These are phyloP conservation scores for Candida xyloterini DNA, from an alignment of 805 yeast species.

Conservation along the genomic window DNA sequence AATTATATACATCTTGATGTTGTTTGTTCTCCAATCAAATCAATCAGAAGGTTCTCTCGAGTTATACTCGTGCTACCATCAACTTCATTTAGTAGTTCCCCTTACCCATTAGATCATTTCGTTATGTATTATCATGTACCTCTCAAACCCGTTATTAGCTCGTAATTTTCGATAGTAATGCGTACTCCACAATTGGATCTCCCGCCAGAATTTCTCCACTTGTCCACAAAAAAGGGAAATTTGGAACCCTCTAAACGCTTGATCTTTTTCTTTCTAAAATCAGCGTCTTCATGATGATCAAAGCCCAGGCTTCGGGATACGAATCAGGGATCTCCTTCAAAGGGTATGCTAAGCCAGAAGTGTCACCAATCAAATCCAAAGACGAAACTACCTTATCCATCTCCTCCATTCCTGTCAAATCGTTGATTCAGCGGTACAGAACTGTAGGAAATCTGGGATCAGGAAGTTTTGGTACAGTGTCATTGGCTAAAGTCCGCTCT, in stretches of 20 bases:
- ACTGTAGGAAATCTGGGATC: slow-evolving; percentile 56
- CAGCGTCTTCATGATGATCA: slow-evolving; percentile 11
- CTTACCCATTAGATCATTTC: background rate
- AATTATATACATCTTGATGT: background rate
- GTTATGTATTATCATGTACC: background rate
- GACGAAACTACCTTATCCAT: slow-evolving; percentile 2
- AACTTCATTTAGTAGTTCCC: background rate
- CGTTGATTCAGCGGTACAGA: slow-evolving; percentile 44
- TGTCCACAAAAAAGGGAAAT: slow-evolving; percentile 6
- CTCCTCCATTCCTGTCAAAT: slow-evolving; percentile 37
- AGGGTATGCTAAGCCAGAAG: slow-evolving; percentile 13
- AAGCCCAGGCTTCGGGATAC: slow-evolving; percentile 15
- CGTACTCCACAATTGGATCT: background rate
- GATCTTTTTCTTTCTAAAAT: slow-evolving; percentile 9
- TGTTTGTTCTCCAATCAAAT: background rate
- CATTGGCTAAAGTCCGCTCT: slow-evolving; percentile 51
- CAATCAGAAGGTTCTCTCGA: background rate
- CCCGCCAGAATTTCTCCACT: slow-evolving; percentile 3
- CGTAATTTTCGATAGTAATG: background rate
- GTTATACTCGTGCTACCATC: background rate
- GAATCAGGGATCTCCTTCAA: slow-evolving; percentile 15
- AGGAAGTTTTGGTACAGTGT: slow-evolving; percentile 75
- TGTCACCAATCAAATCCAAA: slow-evolving; percentile 8
- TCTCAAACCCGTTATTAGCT: background rate
- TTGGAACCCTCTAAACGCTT: slow-evolving; percentile 9